Evolutionary conservation across 306 rosid species (phyloP), one percentile per base, ranked within the genome.

Genomic region (Fragaria ananassa): DNA sequence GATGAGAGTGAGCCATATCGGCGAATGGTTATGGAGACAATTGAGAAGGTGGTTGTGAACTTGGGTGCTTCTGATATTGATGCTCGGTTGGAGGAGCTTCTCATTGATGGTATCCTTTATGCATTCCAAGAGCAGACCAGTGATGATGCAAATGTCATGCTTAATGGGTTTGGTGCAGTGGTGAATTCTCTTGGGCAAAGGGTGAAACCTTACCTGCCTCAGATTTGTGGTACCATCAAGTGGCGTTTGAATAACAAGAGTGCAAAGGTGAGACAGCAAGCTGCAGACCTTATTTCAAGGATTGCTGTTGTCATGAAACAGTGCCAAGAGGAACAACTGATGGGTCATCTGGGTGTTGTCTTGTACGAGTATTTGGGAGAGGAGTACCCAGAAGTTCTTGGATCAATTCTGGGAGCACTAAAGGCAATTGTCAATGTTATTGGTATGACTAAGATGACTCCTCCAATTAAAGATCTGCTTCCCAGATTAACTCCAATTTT

Each of bases 81-180:
- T 84, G 85, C 98, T 74, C 84, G 98, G 46, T 81, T 94, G 88
- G 98, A 94, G 80, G 98, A 94, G 87, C 92, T 93, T 71, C 82
- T 93, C 84, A 93, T 93, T 19, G 98, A 93, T 83, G 98, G 97
- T 57, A 91, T 93, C 81, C 97, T 93, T 2, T 93, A 93, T 63
- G 98, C 98, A 57, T 93, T 93, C 88, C 97, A 93, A 91, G 98
- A 93, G 89, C 98, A 93, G 89, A 93, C 98, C 75, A 93, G 98
- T 63, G 98, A 93, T 68, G 98, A 93, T 83, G 97, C 98, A 37
- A 93, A 93, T 77, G 98, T 93, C 62, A 93, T 93, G 98, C 97
- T 91, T 81, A 94, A 94, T 37, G 96, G 98, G 66, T 94, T 94
- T 49, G 98, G 97, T 17, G 98, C 97, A 0, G 98, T 94, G 72